phyloP scores from a whole-genome alignment of 140 eudicot species.

The Anethum foeniculum region DNA sequence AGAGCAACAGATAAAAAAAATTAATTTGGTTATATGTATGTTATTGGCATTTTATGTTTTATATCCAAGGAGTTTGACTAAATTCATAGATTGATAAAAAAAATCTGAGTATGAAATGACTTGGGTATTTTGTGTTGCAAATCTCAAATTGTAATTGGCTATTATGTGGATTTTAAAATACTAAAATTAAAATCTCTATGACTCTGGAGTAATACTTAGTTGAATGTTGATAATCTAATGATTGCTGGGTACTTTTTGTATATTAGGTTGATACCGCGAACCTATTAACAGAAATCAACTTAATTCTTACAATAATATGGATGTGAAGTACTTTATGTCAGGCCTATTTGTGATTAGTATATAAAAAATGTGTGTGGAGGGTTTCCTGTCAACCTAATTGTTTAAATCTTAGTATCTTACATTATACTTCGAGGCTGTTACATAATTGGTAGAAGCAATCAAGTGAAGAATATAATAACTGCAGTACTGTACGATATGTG shows the following conservation, averaged over 20 bases:
- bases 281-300: neutral
- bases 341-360: neutral
- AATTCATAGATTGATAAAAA: neutral
- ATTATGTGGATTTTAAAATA: neutral
- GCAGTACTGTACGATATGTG: neutral
- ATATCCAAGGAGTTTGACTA: neutral
- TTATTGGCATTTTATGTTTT: neutral
- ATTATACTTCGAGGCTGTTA: neutral
- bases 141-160: neutral
- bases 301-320: neutral
- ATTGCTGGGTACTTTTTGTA: neutral
- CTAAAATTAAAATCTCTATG: neutral
- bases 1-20: neutral
- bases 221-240: neutral
- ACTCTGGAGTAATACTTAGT: neutral
- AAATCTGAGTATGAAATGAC: neutral
- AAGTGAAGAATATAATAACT: neutral
- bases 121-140: neutral
- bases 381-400: neutral
- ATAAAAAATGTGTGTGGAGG: neutral
- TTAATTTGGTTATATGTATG: neutral
- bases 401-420: neutral
- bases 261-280: neutral
- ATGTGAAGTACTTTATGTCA: neutral
- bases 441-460: neutral